Base-by-base conservation (phyloP, 345 rosid genomes). In the Camelina laxa region DNA sequence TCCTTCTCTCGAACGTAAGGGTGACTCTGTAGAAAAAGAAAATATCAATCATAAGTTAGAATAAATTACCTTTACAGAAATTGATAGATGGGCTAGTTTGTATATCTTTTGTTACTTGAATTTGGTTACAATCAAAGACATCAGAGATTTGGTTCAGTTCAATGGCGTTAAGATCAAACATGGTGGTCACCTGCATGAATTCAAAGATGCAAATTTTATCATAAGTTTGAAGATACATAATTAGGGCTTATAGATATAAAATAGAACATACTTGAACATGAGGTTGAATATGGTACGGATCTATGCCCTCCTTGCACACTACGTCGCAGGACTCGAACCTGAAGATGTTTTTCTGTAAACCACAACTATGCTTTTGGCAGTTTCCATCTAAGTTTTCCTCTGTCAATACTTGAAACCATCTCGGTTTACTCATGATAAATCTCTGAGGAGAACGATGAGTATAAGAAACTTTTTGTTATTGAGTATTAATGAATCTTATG, bases 261-360 rank as follows among this genome's bases (percentile, higher is more conserved):
- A 1, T 0, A 47, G 51, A 7, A n/a, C n/a, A n/a, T 47, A 47
- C 51, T 47, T 1, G 21, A 47, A 47, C 51, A 16, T 47, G 20
- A 8, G 21, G 51, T 47, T 47, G 21, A 16, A 16, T 16, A 8
- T 47, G 21, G 20, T 16, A 16, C 5, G 51, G 20, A 47, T 47
- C 33, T 22, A 53, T 2, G 58, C 58, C 58, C 58, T 53, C 16
- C 16, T 6, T 2, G 16, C 33, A 53, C 14, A 53, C 58, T 1
- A 53, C 33, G n/a, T 53, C 58, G 8, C 58, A 53, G 2, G 58
- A 53, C 16, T 53, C n/a, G 33, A 53, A 53, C 58, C 58, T 22
- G 35, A 54, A 22, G 35, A 54, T 22, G 10, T 54, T 54, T 24
- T 22, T 54, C 1, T 2, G 16, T 16, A 54, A 14, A 54, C 58